Evolutionary conservation across 2,329 filamentous ascomycete genomes (phyloP), one percentile per base, ranked within the genome.

Genomic region (Fusarium dimerum): DNA sequence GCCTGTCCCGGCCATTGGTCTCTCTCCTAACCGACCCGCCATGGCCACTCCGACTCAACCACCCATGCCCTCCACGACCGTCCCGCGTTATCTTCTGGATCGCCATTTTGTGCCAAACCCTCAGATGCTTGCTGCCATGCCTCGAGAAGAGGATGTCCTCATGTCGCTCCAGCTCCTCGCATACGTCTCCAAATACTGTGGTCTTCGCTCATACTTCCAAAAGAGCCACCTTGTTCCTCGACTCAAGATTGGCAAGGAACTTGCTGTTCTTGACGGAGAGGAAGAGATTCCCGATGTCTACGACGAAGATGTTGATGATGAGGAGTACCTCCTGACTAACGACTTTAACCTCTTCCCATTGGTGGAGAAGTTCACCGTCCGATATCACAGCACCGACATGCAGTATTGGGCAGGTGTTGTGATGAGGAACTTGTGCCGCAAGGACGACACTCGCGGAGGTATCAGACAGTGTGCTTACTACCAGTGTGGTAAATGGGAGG

Each of bases 321-420:
- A 93, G 65, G 93, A 99, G 71, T 97, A 96, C 68, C 76, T 95
- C 26, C 81, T 96, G 8, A 89, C 92, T 13, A 93, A 97, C 67
- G 91, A 97, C 71, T 93, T 96, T 75, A 99, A 99, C 73, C 96
- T 99, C 61, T 99, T 99, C 74, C 94, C 94, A 3, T 79, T 99
- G 36, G 94, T 99, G 44, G 94, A 99, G 73, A 97, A 97, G 72
- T 99, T 97, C 70, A 99, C 94, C 5, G 90, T 97, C 30, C 86
- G 94, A 59, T 92, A 97, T 68, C 91, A 97, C 73, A 92, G 90
- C 59, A 90, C 91, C 54, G 92, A 97, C 69, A 99, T 99, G 94
- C 93, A 97, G 72, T 99, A 99, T 76, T 99, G 94, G 94, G 94
- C 94, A 16, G 94, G 93, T 56, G 94, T 99, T 15, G 94, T 99